These are phyloP conservation scores for Ganoderma boninense DNA, from an alignment of 1,284 basidiomycete species.

Conservation along the genomic window DNA sequence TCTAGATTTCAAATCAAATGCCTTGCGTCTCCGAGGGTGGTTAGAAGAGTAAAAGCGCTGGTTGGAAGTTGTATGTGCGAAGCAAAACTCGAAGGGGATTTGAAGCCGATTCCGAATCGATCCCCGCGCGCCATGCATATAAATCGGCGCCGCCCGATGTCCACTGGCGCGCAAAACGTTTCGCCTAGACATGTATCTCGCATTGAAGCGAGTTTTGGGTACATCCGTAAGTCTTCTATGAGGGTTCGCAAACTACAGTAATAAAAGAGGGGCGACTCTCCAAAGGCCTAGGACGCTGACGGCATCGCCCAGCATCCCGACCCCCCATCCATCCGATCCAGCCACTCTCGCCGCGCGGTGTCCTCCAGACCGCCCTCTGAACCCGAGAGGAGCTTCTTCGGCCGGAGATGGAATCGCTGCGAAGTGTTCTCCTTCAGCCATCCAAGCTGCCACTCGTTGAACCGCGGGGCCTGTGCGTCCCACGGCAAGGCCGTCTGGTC, in stretches of 20 bases:
- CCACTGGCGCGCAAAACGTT: background rate
- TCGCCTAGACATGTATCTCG: background rate
- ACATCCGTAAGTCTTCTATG: background rate
- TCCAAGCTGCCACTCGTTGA: slow-evolving; percentile 6
- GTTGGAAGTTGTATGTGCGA: too few species aligned
- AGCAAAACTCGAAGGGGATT: background rate
- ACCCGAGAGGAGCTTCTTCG: background rate
- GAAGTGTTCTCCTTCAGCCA: background rate
- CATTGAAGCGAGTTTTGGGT: background rate
- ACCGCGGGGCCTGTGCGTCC: background rate
- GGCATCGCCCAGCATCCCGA: slow-evolving; percentile 4
- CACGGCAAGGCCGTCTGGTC: background rate
- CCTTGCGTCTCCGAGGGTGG: too few species aligned
- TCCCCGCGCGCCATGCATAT: background rate
- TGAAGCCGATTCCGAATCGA: background rate
- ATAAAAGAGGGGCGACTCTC: background rate
- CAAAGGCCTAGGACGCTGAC: background rate
- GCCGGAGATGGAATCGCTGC: slow-evolving; percentile 8
- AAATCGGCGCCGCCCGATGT: background rate
- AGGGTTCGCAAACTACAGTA: background rate
- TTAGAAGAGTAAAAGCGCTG: too few species aligned
- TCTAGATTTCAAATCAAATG: too few species aligned
- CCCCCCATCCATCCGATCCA: slow-evolving; percentile 6
- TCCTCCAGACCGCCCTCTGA: slow-evolving; percentile 2
- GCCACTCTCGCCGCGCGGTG: slow-evolving; percentile 5